These are phyloP conservation scores for Cystobasidium pallidum DNA, from an alignment of 1,284 basidiomycete genomes.

Conservation along the genomic window DNA sequence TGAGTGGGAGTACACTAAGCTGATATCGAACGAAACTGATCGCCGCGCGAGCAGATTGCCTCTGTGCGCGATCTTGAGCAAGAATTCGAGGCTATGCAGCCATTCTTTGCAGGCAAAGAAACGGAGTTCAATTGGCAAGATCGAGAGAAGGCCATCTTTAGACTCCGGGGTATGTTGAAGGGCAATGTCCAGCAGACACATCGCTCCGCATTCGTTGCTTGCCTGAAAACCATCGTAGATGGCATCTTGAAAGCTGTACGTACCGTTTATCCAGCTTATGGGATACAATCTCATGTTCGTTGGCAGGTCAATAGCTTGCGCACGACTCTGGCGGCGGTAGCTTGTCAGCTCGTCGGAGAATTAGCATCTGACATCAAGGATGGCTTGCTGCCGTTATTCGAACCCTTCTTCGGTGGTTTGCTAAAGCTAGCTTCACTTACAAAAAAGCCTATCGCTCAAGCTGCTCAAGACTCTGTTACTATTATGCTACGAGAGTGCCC, in stretches of 20 bases:
- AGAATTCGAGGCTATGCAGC: slow-evolving; percentile 77
- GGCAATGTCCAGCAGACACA: slow-evolving; percentile 75
- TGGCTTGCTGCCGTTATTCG: slow-evolving; percentile 71
- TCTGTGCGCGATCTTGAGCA: slow-evolving; percentile 80
- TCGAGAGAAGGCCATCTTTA: slow-evolving; percentile 76
- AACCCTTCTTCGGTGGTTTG: slow-evolving; percentile 72
- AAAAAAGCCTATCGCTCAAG: slow-evolving; percentile 90
- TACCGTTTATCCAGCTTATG: slow-evolving; percentile 46
- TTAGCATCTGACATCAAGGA: slow-evolving; percentile 71
- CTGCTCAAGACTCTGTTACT: slow-evolving; percentile 75
- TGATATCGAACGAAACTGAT: slow-evolving; percentile 40
- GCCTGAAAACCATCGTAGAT: slow-evolving; percentile 77
- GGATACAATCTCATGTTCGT: not conserved
- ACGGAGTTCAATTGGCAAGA: slow-evolving; percentile 94
- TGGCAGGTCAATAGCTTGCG: slow-evolving; percentile 79
- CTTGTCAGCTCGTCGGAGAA: slow-evolving; percentile 78
- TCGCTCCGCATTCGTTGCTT: slow-evolving; percentile 70
- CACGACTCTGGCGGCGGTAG: slow-evolving; percentile 83
- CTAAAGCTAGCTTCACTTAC: slow-evolving; percentile 87
- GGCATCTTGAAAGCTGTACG: slow-evolving; percentile 83
- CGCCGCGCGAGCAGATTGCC: slow-evolving; percentile 66
- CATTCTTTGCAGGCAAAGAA: slow-evolving; percentile 89
- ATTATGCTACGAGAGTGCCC: slow-evolving; percentile 73
- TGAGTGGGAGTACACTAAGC: slow-evolving; percentile 26
- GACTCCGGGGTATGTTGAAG: slow-evolving; percentile 85